phyloP scores from a whole-genome alignment of 108 stramenopile species.

The Discostella pseudostelligera region DNA sequence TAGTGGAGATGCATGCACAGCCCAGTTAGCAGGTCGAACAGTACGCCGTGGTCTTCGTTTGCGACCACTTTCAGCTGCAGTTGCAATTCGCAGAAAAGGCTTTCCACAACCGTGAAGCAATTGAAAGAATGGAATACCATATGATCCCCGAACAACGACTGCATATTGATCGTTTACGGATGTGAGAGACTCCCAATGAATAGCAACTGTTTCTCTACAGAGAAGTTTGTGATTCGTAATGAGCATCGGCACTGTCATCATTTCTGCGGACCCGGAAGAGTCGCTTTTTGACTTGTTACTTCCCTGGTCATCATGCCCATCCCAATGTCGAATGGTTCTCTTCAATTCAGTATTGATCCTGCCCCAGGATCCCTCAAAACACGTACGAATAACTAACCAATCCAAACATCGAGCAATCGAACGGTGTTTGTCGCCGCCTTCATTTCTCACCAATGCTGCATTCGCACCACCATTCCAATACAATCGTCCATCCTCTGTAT shows the following conservation, averaged over 20 bases:
- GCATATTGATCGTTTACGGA: constrained; percentile 12
- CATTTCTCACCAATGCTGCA: not conserved
- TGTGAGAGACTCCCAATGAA: constrained; percentile 37
- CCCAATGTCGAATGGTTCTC: constrained; percentile 12
- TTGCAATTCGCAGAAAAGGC: not conserved
- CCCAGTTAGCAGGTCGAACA: constrained; percentile 15
- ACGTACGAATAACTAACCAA: constrained; percentile 47
- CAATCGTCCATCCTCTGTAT: constrained; percentile 48
- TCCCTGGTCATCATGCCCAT: constrained; percentile 1
- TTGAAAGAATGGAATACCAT: constrained; percentile 63
- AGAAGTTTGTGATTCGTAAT: constrained; percentile 1
- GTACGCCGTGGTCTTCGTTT: constrained; percentile 45
- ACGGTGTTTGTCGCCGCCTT: constrained; percentile 2
- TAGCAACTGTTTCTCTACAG: constrained; percentile 14
- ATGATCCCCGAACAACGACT: constrained; percentile 69
- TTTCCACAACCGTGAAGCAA: constrained; percentile 50
- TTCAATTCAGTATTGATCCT: constrained; percentile 32
- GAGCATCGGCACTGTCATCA: not conserved
- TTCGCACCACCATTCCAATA: constrained; percentile 56
- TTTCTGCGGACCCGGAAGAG: not conserved
- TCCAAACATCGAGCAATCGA: constrained; percentile 7
- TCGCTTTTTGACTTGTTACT: constrained; percentile 2
- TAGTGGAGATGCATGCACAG: constrained; percentile 47
- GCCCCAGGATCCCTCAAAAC: constrained; percentile 46
- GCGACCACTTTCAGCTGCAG: constrained; percentile 11